Evolutionary conservation across 257 asterid species (phyloP).

Genomic region (Buddleja alternifolia): DNA sequence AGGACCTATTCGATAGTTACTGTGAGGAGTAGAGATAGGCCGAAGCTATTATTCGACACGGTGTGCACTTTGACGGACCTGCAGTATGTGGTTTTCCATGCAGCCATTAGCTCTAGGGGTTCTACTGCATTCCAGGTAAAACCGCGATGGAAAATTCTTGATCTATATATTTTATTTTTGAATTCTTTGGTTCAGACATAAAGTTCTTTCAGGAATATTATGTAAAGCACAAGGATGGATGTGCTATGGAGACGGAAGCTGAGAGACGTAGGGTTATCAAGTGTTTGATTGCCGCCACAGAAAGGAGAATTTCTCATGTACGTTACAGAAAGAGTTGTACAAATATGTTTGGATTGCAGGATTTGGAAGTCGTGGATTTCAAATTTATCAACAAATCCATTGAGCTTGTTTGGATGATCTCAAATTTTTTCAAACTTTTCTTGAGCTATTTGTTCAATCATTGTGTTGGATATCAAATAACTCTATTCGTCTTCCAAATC

Average conservation of each 20-base stretch:
- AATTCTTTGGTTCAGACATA: not conserved
- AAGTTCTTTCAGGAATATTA: slow-evolving; percentile 66
- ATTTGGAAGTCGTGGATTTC: too few species aligned
- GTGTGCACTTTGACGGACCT: slow-evolving; percentile 76
- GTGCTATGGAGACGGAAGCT: slow-evolving; percentile 46
- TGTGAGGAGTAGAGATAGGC: slow-evolving; percentile 69
- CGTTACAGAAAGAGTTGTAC: slow-evolving; percentile 14
- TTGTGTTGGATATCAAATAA: too few species aligned
- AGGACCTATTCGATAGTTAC: slow-evolving; percentile 63
- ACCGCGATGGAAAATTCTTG: not conserved
- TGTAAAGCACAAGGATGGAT: slow-evolving; percentile 58
- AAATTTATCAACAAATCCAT: too few species aligned
- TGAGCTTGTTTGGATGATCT: too few species aligned
- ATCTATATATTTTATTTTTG: not conserved
- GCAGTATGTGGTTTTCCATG: slow-evolving; percentile 73
- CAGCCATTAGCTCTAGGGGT: slow-evolving; percentile 71
- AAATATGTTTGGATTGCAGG: too few species aligned
- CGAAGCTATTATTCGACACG: slow-evolving; percentile 79
- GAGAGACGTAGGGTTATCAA: slow-evolving; percentile 58
- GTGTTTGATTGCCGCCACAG: slow-evolving; percentile 81
- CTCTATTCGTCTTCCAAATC: too few species aligned
- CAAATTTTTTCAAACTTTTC: too few species aligned
- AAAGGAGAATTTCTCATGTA: slow-evolving; percentile 75
- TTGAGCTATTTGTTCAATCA: too few species aligned
- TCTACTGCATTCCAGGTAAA: slow-evolving; percentile 78